Percentiles rank a stretch among this genome's conserved stretches.
These are phyloP conservation scores for Lactarius vividus DNA, from an alignment of 768 basidiomycete species.

Conservation along the genomic window DNA sequence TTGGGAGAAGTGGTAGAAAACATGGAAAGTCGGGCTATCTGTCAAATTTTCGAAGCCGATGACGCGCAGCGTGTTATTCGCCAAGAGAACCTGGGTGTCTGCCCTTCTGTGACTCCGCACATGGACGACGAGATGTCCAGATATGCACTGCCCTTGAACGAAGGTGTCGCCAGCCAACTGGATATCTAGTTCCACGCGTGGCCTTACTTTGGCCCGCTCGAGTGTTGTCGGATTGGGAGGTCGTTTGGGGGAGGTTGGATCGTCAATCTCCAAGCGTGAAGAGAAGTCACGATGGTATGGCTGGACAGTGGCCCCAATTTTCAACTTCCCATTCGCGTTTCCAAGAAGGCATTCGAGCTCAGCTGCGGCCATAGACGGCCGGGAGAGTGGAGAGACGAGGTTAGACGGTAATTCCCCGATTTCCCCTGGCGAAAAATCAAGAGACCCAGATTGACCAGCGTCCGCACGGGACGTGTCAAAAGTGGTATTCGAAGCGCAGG, in stretches of 20 bases:
- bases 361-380: constrained; percentile 48
- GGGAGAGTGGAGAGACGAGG: constrained; percentile 49
- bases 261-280: neutral
- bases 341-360: constrained; percentile 66
- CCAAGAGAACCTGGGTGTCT: constrained; percentile 59
- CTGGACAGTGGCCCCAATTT: constrained; percentile 48
- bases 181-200: constrained; percentile 81
- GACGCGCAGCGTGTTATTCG: constrained; percentile 73
- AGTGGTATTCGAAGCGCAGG: neutral
- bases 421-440: neutral
- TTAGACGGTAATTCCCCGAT: constrained; percentile 38
- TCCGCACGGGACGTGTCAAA: constrained; percentile 14
- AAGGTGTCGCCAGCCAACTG: constrained; percentile 69
- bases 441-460: constrained; percentile 1
- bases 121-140: constrained; percentile 65
- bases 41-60: constrained; percentile 80
- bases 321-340: constrained; percentile 54
- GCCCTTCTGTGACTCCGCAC: constrained; percentile 56
- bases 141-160: constrained; percentile 75
- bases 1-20: constrained; percentile 77
- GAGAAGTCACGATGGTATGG: constrained; percentile 31
- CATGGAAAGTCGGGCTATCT: constrained; percentile 57
- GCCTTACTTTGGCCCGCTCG: constrained; percentile 69
- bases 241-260: constrained; percentile 4
- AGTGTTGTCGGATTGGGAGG: constrained; percentile 41